A percentile compares a stretch with the other conserved stretches of the same genome.
Conservation (phyloP, 371 early-diverging fungal species). For the Mucor saturninus region DNA sequence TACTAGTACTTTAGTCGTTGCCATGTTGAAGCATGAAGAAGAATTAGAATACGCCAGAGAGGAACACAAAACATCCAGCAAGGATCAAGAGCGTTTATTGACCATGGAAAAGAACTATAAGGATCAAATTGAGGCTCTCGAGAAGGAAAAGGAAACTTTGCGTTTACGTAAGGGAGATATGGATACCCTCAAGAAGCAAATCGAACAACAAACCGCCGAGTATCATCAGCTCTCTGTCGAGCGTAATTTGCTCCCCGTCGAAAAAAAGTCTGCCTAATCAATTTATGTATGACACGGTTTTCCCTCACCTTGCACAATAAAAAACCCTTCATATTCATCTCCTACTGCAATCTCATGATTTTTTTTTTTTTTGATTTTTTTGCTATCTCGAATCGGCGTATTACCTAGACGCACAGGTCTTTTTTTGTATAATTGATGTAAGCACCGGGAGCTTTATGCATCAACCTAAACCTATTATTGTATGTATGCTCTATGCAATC, state of each 20-base stretch:
- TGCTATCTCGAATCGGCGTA: too few species aligned
- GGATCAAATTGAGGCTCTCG: slow-evolving; percentile 34
- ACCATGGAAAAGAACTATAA: slow-evolving; percentile 41
- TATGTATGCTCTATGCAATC: too few species aligned
- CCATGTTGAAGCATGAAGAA: slow-evolving; percentile 72
- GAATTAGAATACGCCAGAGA: slow-evolving; percentile 61
- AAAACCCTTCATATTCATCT: too few species aligned
- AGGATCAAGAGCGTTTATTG: slow-evolving; percentile 38
- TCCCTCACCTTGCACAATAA: too few species aligned
- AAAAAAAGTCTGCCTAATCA: slow-evolving; percentile 25
- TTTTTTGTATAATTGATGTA: too few species aligned
- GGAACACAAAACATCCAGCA: slow-evolving; percentile 45
- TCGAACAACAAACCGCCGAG: slow-evolving; percentile 68
- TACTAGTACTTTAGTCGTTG: slow-evolving; percentile 73
- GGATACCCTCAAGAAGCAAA: slow-evolving; percentile 81
- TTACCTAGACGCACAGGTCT: too few species aligned
- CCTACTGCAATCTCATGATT: too few species aligned
- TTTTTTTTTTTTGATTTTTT: too few species aligned
- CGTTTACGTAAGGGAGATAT: slow-evolving; percentile 63
- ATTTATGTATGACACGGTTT: too few species aligned
- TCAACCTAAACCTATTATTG: too few species aligned
- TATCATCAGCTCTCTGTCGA: slow-evolving; percentile 80
- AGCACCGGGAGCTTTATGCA: too few species aligned
- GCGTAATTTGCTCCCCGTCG: slow-evolving; percentile 29
- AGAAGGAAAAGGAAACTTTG: slow-evolving; percentile 56